Conservation (phyloP, 192 early-diverging fungal genomes). For the Phycomyces blakesleeanus region DNA sequence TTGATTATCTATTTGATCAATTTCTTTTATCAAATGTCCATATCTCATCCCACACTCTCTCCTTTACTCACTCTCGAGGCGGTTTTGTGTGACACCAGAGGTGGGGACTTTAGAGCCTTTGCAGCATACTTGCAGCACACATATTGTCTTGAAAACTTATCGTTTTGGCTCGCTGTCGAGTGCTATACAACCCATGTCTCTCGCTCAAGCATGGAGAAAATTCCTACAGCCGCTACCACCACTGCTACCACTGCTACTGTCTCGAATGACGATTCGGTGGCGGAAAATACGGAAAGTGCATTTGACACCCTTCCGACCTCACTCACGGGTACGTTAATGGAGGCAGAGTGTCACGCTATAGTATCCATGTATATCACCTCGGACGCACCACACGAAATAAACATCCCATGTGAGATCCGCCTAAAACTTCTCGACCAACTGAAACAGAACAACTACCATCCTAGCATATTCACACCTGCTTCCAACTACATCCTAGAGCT, state of each 20-base stretch:
- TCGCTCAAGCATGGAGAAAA: not conserved
- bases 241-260: not conserved
- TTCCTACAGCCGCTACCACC: no score
- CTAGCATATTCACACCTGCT: slow-evolving; percentile 14
- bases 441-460: slow-evolving; percentile 13
- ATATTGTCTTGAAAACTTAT: slow-evolving; percentile 38
- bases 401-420: slow-evolving; percentile 35
- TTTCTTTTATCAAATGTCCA: not conserved
- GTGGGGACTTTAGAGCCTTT: slow-evolving; percentile 12
- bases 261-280: not conserved
- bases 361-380: slow-evolving; percentile 20
- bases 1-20: not conserved
- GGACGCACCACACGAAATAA: slow-evolving; percentile 31
- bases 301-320: no score
- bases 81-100: slow-evolving; percentile 10
- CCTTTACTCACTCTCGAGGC: slow-evolving; percentile 7
- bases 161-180: slow-evolving; percentile 34
- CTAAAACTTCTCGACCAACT: slow-evolving; percentile 18
- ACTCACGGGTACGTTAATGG: not conserved
- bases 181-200: slow-evolving; percentile 18
- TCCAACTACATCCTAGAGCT: slow-evolving; percentile 24
- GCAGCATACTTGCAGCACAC: slow-evolving; percentile 24
- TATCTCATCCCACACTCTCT: not conserved
- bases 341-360: slow-evolving; percentile 9
- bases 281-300: no score